Base-by-base conservation (phyloP, 139 green algal species). In the Chloropicon primus region DNA sequence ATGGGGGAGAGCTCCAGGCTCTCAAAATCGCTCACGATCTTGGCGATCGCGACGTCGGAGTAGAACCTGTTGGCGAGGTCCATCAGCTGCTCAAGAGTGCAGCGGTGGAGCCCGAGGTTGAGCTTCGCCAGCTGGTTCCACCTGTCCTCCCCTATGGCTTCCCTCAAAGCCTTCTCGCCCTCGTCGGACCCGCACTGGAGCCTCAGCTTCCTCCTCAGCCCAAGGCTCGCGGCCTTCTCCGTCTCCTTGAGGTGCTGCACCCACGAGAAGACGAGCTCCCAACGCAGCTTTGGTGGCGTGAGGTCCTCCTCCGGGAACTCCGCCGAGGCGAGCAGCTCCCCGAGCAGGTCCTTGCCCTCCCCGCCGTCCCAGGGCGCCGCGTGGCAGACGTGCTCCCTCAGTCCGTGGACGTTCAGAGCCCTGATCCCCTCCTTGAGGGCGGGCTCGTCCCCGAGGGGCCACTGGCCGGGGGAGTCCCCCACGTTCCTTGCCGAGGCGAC, bases 1-100 rank as follows among this genome's bases (percentile, higher is more conserved):
- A 87, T 78, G 1, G 83, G 83, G 1, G 81, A 83, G 10, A 87
- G 77, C 77, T 87, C 83, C 54, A 87, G 75, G 2, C 83, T 80
- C 22, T 73, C 41, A n/a, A 87, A 81, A 25, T 87, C 83, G 22
- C 53, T 75, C 2, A 87, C 76, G 72, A 83, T 23, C 10, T 77
- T 80, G 0, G 76, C 77, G 25, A 87, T 25, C 26, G 77, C 77
- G 24, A 72, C 74, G 21, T 24, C 22, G 5, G 54, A 22, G 74
- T 72, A 25, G 74, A 72, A 54, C 24, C 10, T 78, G 74, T 23
- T 53, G 17, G 21, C 17, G 28, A 22, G 27, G 74, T 25, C 74
- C 3, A 24, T 26, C 27, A 28, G 24, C 21, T 71, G 22, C 21
- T 21, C 21, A 1, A n/a, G 26, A 23, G 5, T 26, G 3, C 21